Conservation (phyloP, 495 filamentous ascomycete species). For the Penicillium maclennaniae region DNA sequence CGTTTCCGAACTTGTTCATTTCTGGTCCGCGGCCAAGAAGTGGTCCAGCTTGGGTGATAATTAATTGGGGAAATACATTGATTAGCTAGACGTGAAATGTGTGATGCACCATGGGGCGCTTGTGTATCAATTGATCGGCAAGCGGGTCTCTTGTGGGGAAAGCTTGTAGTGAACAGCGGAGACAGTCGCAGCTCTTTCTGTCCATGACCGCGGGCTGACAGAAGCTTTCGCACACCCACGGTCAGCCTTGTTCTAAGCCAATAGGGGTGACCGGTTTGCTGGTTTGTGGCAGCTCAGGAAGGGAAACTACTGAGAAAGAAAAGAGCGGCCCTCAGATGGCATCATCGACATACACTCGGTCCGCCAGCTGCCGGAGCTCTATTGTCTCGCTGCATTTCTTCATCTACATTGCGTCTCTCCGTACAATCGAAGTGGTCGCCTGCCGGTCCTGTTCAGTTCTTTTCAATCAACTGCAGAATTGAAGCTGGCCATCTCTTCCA, state of each 20-base stretch:
- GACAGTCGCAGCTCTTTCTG: constrained; percentile 1
- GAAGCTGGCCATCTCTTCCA: not conserved
- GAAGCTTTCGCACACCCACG: not conserved
- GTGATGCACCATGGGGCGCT: not conserved
- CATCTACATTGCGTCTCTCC: not conserved
- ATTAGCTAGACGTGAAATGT: not conserved
- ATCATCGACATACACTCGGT: constrained; percentile 11
- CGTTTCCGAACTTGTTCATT: constrained; percentile 1
- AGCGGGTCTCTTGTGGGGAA: constrained; percentile 1
- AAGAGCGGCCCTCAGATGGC: not conserved
- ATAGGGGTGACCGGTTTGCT: not conserved
- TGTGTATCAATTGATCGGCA: not conserved
- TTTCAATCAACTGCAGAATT: not conserved
- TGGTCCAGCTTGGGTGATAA: not conserved
- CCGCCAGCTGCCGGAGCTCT: constrained; percentile 2
- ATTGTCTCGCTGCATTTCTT: not conserved
- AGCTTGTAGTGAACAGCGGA: not conserved
- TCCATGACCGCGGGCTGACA: not conserved
- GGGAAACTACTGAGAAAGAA: not conserved
- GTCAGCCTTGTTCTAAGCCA: not conserved
- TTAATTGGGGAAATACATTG: not conserved
- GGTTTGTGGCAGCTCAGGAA: not conserved
- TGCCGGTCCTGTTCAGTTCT: not conserved
- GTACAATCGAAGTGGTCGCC: not conserved
- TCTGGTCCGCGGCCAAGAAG: not conserved